phyloP scores from a whole-genome alignment of 331 rosid species.

The Cydonia oblonga region DNA sequence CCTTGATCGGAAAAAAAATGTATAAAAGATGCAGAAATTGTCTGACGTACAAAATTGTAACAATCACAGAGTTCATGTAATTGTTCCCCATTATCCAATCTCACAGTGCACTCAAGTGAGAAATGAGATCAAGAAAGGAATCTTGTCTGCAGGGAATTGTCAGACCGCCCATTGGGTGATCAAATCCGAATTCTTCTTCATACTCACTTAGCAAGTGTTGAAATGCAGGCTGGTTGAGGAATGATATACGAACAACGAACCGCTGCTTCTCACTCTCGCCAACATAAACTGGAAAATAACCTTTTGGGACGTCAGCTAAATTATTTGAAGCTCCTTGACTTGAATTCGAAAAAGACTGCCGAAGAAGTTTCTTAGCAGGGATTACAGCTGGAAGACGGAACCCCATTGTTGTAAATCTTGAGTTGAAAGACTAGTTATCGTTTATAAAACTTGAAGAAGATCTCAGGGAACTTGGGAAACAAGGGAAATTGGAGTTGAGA shows the following conservation, averaged over 20 bases:
- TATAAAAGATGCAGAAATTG: no score
- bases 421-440: background rate
- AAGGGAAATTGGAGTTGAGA: background rate
- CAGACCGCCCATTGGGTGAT: conserved; percentile 53
- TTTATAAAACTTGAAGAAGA: background rate
- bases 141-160: conserved; percentile 46
- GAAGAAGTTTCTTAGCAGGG: background rate
- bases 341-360: background rate
- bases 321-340: background rate
- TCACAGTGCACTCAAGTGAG: no score
- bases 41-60: no score
- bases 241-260: conserved; percentile 23
- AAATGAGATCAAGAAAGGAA: conserved; percentile 10
- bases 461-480: background rate
- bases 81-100: no score
- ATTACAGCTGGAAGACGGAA: background rate
- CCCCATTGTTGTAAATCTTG: background rate
- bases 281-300: conserved; percentile 34
- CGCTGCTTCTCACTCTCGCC: conserved; percentile 29
- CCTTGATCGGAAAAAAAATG: no score
- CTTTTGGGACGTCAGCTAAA: conserved; percentile 27
- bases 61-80: no score
- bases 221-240: conserved; percentile 28
- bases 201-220: conserved; percentile 23
- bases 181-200: conserved; percentile 43